Evolutionary conservation across 257 asterid species (phyloP).

Genomic region (Lycium ferocissimum): DNA sequence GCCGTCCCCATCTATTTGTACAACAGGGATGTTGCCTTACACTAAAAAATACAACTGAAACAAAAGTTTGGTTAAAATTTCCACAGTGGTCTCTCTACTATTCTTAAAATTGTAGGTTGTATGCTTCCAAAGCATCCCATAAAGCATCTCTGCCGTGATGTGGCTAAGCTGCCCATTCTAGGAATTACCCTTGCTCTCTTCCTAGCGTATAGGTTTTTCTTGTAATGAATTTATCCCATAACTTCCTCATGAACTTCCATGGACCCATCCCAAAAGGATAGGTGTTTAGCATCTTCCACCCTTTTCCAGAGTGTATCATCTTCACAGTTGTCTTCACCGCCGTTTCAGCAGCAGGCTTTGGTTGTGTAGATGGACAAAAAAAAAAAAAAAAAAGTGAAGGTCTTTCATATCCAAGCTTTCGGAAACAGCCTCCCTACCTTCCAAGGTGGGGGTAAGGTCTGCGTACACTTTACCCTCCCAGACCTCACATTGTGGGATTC

Average conservation of each 20-base stretch:
- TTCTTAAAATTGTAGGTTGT: not conserved
- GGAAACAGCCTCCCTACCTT: too few species aligned
- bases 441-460: too few species aligned
- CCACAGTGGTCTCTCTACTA: not conserved
- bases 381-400: not conserved
- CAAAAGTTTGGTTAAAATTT: constrained; percentile 4
- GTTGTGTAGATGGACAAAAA: not conserved
- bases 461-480: too few species aligned
- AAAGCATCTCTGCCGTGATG: not conserved
- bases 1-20: not conserved
- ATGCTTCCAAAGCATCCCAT: not conserved
- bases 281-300: not conserved
- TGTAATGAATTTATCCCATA: not conserved
- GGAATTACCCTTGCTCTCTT: constrained; percentile 2
- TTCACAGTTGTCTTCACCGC: not conserved
- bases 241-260: not conserved
- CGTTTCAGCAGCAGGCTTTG: not conserved
- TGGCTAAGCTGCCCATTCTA: not conserved
- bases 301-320: not conserved
- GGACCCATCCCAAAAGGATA: not conserved
- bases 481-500: too few species aligned
- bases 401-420: not conserved
- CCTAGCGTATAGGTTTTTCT: not conserved
- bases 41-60: not conserved
- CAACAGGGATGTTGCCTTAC: not conserved